A percentile compares a stretch with the other conserved stretches of the same genome.
Evolutionary conservation across 2,329 filamentous ascomycete species (phyloP).

Genomic region (Colletotrichum sp.): DNA sequence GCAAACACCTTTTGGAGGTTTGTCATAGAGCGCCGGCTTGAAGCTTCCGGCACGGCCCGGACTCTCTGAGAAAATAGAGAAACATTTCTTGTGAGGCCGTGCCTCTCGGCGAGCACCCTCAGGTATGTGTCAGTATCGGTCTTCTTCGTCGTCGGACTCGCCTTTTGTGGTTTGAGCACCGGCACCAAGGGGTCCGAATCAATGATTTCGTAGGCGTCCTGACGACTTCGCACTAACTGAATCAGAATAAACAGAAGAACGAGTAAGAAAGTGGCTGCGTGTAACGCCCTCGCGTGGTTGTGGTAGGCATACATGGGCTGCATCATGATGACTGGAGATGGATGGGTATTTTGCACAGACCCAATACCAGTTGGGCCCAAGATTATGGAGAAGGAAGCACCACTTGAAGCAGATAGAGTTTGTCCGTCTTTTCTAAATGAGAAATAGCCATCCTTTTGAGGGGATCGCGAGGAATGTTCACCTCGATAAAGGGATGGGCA

Average conservation of each 20-base stretch:
- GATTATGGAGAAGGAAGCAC: not conserved
- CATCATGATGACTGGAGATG: not conserved
- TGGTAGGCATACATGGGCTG: not conserved
- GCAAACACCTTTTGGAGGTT: not conserved
- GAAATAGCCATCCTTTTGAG: conserved; percentile 7
- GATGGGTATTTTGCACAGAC: not conserved
- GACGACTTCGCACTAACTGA: not conserved
- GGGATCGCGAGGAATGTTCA: conserved; percentile 4
- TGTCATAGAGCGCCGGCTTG: not conserved
- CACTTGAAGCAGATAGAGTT: not conserved
- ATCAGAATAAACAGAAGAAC: conserved; percentile 13
- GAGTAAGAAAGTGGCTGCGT: conserved; percentile 13
- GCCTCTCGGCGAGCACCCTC: not conserved
- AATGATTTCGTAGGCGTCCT: conserved; percentile 7
- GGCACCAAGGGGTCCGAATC: conserved; percentile 9
- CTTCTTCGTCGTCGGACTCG: not conserved
- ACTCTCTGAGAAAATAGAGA: conserved; percentile 6
- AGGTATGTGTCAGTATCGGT: not conserved
- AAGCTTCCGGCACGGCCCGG: not conserved
- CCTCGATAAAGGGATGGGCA: conserved; percentile 15
- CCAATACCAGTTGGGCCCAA: not conserved
- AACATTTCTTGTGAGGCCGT: conserved; percentile 2
- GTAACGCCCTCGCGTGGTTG: conserved; percentile 11
- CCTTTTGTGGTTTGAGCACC: not conserved
- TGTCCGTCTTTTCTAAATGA: not conserved